A percentile compares a stretch with the other conserved stretches of the same genome.
Evolutionary conservation across 495 filamentous ascomycete genomes (phyloP).

Genomic region (Neurospora sp.): DNA sequence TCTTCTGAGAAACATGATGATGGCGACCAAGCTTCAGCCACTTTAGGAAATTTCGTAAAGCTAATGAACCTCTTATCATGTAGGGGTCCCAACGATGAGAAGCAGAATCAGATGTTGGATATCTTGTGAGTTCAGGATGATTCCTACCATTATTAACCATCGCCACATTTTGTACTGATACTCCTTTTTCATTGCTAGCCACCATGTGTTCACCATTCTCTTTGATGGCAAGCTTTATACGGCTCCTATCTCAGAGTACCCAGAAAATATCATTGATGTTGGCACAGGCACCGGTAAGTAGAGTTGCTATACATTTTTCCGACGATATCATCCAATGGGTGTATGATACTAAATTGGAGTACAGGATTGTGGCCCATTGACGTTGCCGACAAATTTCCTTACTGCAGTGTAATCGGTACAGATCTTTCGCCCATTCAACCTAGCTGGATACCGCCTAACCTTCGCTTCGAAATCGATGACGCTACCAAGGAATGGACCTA

Average conservation of each 20-base stretch:
- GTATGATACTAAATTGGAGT: slow-evolving; percentile 6
- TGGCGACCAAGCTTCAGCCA: neutral
- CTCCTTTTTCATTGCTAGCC: slow-evolving; percentile 10
- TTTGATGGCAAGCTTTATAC: slow-evolving; percentile 44
- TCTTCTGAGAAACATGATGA: neutral
- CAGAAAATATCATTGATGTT: slow-evolving; percentile 3
- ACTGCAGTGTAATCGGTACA: slow-evolving; percentile 44
- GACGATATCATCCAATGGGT: neutral
- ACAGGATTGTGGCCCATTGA: slow-evolving; percentile 6
- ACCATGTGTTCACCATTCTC: slow-evolving; percentile 22
- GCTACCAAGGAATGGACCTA: slow-evolving; percentile 36
- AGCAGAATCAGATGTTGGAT: slow-evolving; percentile 26
- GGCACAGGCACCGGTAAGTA: neutral
- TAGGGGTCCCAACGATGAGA: slow-evolving; percentile 29
- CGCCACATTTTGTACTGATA: slow-evolving; percentile 16
- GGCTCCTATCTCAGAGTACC: slow-evolving; percentile 35
- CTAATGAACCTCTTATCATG: neutral
- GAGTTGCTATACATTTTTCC: neutral
- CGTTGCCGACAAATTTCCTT: slow-evolving; percentile 36
- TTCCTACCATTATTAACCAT: slow-evolving; percentile 12
- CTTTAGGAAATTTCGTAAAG: neutral
- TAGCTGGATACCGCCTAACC: slow-evolving; percentile 32
- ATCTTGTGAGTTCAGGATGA: slow-evolving; percentile 16
- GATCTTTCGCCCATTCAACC: slow-evolving; percentile 51
- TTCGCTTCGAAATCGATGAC: slow-evolving; percentile 43